These are phyloP conservation scores for Thermoascus crustaceus DNA, from an alignment of 2,329 filamentous ascomycete genomes.

Conservation along the genomic window DNA sequence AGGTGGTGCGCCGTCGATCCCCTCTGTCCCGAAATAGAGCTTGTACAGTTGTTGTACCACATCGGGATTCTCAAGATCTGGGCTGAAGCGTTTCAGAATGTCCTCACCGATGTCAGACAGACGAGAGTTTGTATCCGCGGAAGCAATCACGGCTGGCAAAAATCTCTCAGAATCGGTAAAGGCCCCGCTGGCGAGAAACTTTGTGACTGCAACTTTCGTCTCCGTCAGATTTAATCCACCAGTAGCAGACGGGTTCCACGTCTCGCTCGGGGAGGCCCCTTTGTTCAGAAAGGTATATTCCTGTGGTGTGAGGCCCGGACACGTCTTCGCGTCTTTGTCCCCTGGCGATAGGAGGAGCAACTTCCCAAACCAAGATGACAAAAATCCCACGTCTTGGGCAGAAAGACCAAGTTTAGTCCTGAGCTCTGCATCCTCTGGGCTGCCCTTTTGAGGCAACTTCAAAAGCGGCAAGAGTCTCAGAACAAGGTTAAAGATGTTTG, in stretches of 20 bases:
- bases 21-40: constrained; percentile 59
- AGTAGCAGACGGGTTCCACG: constrained; percentile 54
- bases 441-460: constrained; percentile 63
- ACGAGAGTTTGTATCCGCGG: constrained; percentile 71
- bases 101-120: constrained; percentile 83
- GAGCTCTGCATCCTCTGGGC: constrained; percentile 65
- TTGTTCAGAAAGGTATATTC: constrained; percentile 65
- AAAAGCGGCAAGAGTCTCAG: constrained; percentile 64
- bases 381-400: constrained; percentile 62
- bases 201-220: constrained; percentile 60
- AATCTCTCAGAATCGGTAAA: constrained; percentile 80
- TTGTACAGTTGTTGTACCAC: constrained; percentile 61
- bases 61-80: constrained; percentile 58
- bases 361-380: constrained; percentile 68
- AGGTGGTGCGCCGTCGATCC: constrained; percentile 34
- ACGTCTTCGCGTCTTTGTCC: constrained; percentile 33
- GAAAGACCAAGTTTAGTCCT: constrained; percentile 59
- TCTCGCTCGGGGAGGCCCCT: constrained; percentile 37
- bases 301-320: constrained; percentile 54
- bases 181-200: constrained; percentile 72
- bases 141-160: constrained; percentile 72
- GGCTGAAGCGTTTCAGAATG: constrained; percentile 67
- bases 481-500: constrained; percentile 73
- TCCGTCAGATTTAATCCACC: constrained; percentile 60
- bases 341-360: constrained; percentile 61